Conservation (phyloP, 1,284 basidiomycete species). For the Melampsora larici-populina region DNA sequence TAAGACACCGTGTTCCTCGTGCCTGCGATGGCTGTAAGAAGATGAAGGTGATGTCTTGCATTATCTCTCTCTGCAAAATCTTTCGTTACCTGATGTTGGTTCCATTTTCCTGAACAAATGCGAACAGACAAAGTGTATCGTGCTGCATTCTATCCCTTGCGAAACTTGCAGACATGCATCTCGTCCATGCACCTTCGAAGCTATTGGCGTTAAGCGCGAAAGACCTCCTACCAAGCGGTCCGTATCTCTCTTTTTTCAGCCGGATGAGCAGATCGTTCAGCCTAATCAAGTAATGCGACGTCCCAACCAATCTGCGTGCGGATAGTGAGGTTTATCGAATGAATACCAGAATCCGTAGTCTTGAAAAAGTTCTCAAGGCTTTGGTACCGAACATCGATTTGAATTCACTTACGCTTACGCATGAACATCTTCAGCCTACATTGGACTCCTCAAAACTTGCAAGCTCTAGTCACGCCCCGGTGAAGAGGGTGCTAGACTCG, state of each 20-base stretch:
- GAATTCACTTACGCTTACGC: slow-evolving; percentile 9
- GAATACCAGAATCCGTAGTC: slow-evolving; percentile 9
- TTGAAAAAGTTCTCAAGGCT: slow-evolving; percentile 25
- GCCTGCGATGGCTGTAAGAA: slow-evolving; percentile 31
- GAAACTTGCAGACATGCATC: slow-evolving; percentile 17
- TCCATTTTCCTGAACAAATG: not conserved
- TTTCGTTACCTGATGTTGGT: too few species aligned
- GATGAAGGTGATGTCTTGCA: slow-evolving; percentile 15
- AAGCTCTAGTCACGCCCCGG: not conserved
- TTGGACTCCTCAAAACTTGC: not conserved
- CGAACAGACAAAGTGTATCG: slow-evolving; percentile 23
- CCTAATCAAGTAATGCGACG: not conserved
- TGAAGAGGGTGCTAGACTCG: not conserved
- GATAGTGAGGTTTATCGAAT: slow-evolving; percentile 34
- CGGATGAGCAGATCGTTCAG: not conserved
- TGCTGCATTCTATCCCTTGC: slow-evolving; percentile 7
- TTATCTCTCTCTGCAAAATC: not conserved
- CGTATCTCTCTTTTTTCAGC: not conserved
- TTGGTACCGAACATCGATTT: slow-evolving; percentile 25
- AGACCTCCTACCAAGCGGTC: slow-evolving; percentile 30
- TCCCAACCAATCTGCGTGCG: not conserved
- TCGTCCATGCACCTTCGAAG: slow-evolving; percentile 22
- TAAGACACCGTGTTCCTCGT: slow-evolving; percentile 17
- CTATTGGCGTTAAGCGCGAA: slow-evolving; percentile 26
- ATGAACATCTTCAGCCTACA: not conserved